Conservation (phyloP, 257 asterid genomes). For the Solanum sparsipilum region DNA sequence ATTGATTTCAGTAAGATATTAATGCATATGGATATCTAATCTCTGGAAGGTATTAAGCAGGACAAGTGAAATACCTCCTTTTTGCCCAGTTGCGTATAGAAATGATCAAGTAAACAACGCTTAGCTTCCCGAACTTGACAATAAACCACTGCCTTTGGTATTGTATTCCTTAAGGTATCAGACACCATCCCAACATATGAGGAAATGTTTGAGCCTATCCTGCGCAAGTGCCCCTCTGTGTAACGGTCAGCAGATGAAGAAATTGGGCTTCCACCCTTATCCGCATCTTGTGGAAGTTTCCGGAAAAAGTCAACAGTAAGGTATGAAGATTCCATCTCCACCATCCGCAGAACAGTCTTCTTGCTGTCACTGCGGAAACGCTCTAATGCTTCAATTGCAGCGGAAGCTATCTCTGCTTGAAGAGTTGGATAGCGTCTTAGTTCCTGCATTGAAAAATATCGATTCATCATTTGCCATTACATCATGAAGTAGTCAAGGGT, state of each 20-base stretch:
- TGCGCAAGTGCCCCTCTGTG: conserved; percentile 21
- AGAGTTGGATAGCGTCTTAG: conserved; percentile 31
- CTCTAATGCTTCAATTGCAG: conserved; percentile 30
- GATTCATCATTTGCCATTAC: background rate
- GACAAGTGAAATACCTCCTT: conserved; percentile 16
- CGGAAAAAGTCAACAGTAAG: conserved; percentile 34
- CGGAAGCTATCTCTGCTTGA: conserved; percentile 18
- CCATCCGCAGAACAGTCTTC: conserved; percentile 29
- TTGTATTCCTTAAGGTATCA: conserved; percentile 20
- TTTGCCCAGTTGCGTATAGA: conserved; percentile 27
- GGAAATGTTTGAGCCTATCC: conserved; percentile 28
- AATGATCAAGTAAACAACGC: conserved; percentile 24
- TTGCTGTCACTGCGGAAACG: conserved; percentile 24
- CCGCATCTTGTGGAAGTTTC: conserved; percentile 30
- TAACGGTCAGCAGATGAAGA: conserved; percentile 22
- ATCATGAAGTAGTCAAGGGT: background rate
- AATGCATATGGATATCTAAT: background rate
- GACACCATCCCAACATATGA: conserved; percentile 27
- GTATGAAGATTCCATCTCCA: conserved; percentile 38
- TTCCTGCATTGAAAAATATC: conserved; percentile 12
- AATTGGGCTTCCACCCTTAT: conserved; percentile 24
- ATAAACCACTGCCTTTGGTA: conserved; percentile 35
- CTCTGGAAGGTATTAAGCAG: background rate
- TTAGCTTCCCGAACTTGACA: conserved; percentile 39
- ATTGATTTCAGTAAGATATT: background rate